Percentiles rank a stretch among this genome's conserved stretches.
phyloP scores from a whole-genome alignment of 345 rosid species.

The Camelina laxa region DNA sequence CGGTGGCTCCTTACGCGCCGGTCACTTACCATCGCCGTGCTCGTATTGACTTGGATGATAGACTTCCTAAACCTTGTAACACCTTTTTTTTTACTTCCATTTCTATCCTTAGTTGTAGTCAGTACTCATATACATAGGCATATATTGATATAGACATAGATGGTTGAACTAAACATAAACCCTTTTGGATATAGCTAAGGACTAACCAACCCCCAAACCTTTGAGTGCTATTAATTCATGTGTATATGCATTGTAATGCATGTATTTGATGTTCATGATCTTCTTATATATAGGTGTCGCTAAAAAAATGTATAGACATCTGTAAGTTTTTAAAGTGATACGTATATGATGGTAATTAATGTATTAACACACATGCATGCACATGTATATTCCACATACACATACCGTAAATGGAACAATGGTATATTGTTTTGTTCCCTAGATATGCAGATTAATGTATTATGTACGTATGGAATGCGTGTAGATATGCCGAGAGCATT shows the following conservation, averaged over 20 bases:
- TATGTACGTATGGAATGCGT: constrained; percentile 8
- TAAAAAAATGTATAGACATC: background rate
- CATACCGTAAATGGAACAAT: too few relatives aligned
- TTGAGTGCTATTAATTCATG: background rate
- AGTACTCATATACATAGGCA: background rate
- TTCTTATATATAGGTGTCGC: background rate
- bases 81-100: background rate
- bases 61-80: constrained; percentile 81
- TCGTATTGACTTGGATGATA: constrained; percentile 66
- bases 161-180: background rate
- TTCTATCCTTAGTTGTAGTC: background rate
- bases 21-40: constrained; percentile 69
- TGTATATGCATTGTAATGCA: background rate
- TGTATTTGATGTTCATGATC: constrained; percentile 6
- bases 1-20: constrained; percentile 79
- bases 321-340: background rate
- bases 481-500: constrained; percentile 90
- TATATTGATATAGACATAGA: background rate
- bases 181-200: background rate
- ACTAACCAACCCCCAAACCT: background rate
- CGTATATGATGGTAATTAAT: background rate
- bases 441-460: too few relatives aligned
- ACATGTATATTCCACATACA: too few relatives aligned
- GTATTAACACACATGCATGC: too few relatives aligned
- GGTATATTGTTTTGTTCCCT: too few relatives aligned